phyloP scores from a whole-genome alignment of 768 basidiomycete species.

The Suillus cothurnatus region DNA sequence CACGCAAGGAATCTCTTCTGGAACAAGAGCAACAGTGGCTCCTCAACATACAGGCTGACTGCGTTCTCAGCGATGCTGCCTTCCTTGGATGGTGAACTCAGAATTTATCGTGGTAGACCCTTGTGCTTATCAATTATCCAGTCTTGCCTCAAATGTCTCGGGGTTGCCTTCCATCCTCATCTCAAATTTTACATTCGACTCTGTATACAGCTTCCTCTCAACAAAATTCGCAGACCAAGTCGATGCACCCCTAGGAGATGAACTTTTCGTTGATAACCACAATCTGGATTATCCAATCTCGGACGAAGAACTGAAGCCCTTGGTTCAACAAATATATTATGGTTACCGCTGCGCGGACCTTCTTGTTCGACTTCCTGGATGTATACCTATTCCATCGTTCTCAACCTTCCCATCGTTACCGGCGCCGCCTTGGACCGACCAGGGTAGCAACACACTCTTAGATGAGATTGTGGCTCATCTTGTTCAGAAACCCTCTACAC shows the following conservation, averaged over 20 bases:
- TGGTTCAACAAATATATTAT: conserved; percentile 62
- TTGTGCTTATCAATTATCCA: conserved; percentile 25
- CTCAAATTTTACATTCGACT: conserved; percentile 86
- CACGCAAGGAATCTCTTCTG: conserved; percentile 54
- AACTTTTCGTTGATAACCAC: conserved; percentile 24
- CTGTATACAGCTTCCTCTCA: conserved; percentile 77
- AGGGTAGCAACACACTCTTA: conserved; percentile 45
- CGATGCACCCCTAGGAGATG: not conserved
- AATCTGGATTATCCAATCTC: conserved; percentile 59
- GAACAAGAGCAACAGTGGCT: conserved; percentile 63
- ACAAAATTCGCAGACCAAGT: conserved; percentile 32
- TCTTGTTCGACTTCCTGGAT: conserved; percentile 68
- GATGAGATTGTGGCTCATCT: conserved; percentile 42
- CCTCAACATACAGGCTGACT: conserved; percentile 47
- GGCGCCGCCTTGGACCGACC: conserved; percentile 64
- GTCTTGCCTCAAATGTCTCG: conserved; percentile 64
- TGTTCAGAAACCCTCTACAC: conserved; percentile 29
- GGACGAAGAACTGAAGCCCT: conserved; percentile 48
- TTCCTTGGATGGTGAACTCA: conserved; percentile 71
- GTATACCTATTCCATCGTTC: conserved; percentile 80
- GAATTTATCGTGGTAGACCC: not conserved
- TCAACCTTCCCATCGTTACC: conserved; percentile 53
- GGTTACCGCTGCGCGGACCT: conserved; percentile 76
- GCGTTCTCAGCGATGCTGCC: conserved; percentile 76
- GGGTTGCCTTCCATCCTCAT: conserved; percentile 64